Percentiles rank a stretch among this genome's conserved stretches.
Conservation (phyloP, 768 basidiomycete genomes). For the Trametopsis cervina region DNA sequence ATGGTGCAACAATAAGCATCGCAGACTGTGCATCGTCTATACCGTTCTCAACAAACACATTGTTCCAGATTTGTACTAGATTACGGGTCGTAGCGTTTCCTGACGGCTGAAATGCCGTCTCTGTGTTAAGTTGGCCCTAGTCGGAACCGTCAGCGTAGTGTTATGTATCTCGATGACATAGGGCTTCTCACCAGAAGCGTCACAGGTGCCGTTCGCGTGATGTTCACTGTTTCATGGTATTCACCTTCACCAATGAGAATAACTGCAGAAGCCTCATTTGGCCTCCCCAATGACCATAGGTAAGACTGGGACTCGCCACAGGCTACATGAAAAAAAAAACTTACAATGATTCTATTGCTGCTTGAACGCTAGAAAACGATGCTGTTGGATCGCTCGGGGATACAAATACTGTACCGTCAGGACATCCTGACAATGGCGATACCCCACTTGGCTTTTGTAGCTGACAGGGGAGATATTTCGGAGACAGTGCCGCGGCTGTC, state of each 20-base stretch:
- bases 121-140: constrained; percentile 42
- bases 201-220: constrained; percentile 46
- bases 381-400: constrained; percentile 40
- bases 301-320: not conserved
- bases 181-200: constrained; percentile 41
- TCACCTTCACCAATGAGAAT: constrained; percentile 54
- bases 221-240: constrained; percentile 54
- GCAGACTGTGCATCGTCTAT: constrained; percentile 54
- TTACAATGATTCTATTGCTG: constrained; percentile 50
- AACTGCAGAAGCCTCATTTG: constrained; percentile 30
- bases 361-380: constrained; percentile 43
- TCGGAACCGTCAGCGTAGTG: not conserved
- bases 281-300: constrained; percentile 25
- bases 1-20: constrained; percentile 50
- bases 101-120: constrained; percentile 29
- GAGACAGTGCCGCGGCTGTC: constrained; percentile 32
- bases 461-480: constrained; percentile 43
- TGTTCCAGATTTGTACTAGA: constrained; percentile 49
- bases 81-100: constrained; percentile 39
- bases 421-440: constrained; percentile 47
- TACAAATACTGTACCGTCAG: constrained; percentile 53
- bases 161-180: not conserved
- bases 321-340: constrained; percentile 13
- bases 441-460: constrained; percentile 34
- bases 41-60: constrained; percentile 33